Evolutionary conservation across 208 protist species (phyloP).

Genomic region (Leishmania braziliensis): DNA sequence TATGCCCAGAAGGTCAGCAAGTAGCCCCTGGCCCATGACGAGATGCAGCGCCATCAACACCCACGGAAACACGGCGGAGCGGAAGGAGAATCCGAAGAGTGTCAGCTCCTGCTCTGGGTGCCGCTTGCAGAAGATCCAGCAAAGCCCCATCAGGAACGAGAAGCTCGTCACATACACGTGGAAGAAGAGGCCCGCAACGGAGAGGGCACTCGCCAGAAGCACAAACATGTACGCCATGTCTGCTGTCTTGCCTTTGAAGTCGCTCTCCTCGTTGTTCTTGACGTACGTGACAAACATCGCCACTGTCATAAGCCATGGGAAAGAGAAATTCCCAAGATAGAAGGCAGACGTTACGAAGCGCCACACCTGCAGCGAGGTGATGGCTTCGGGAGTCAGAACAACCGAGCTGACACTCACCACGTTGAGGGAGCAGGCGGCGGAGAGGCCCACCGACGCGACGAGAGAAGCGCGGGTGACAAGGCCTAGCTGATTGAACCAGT

Average conservation of each 20-base stretch:
- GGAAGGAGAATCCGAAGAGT: slow-evolving; percentile 83
- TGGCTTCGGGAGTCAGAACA: slow-evolving; percentile 38
- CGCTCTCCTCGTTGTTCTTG: slow-evolving; percentile 73
- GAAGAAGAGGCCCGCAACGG: slow-evolving; percentile 38
- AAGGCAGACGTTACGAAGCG: slow-evolving; percentile 68
- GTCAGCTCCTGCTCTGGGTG: slow-evolving; percentile 58
- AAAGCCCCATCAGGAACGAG: slow-evolving; percentile 72
- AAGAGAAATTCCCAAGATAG: slow-evolving; percentile 83
- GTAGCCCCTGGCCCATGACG: slow-evolving; percentile 51
- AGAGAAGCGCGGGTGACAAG: slow-evolving; percentile 58
- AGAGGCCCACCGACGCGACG: slow-evolving; percentile 45
- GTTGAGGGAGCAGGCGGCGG: slow-evolving; percentile 46
- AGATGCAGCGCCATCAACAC: slow-evolving; percentile 77
- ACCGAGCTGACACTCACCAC: slow-evolving; percentile 34
- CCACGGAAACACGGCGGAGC: slow-evolving; percentile 83
- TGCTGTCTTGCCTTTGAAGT: slow-evolving; percentile 76
- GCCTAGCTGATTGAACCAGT: slow-evolving; percentile 69
- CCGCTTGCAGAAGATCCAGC: slow-evolving; percentile 92
- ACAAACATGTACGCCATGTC: slow-evolving; percentile 83
- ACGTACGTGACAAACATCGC: slow-evolving; percentile 82
- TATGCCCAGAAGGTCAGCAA: slow-evolving; percentile 75
- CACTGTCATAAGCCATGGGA: slow-evolving; percentile 78
- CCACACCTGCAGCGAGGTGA: slow-evolving; percentile 65
- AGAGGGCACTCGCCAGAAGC: slow-evolving; percentile 42
- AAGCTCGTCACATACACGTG: slow-evolving; percentile 58